A percentile compares a stretch with the other conserved stretches of the same genome.
These are phyloP conservation scores for Sporothrix brasiliensis DNA, from an alignment of 2,329 filamentous ascomycete species.

Conservation along the genomic window DNA sequence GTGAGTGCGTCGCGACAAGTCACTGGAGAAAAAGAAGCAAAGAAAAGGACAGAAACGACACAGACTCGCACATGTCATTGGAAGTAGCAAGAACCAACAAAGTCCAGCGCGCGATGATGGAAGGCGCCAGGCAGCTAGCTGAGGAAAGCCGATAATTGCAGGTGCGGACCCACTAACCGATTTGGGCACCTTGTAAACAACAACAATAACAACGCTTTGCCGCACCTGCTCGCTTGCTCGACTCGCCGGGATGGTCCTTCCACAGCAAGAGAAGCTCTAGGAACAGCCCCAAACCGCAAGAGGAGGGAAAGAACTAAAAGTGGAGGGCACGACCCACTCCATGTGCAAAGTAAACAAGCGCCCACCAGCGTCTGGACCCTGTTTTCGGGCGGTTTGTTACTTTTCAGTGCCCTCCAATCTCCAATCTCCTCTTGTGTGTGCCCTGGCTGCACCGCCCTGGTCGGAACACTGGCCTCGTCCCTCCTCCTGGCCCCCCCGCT, in stretches of 20 bases:
- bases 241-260: conserved; percentile 9
- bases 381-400: conserved; percentile 20
- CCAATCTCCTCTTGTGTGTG: not conserved
- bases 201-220: conserved; percentile 19
- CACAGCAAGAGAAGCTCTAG: conserved; percentile 10
- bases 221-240: not conserved
- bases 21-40: not conserved
- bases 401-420: not conserved
- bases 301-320: not conserved
- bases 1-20: not conserved
- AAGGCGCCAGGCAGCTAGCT: conserved; percentile 30
- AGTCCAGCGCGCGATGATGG: not conserved
- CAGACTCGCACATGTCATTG: conserved; percentile 13
- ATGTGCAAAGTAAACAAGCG: conserved; percentile 26
- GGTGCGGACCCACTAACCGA: conserved; percentile 27
- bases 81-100: too few species aligned
- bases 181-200: conserved; percentile 38
- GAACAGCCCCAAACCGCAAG: not conserved
- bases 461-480: too few species aligned
- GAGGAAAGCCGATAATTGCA: conserved; percentile 27
- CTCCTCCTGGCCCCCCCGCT: too few species aligned
- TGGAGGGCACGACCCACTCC: conserved; percentile 24
- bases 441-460: conserved; percentile 16
- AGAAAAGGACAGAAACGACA: not conserved
- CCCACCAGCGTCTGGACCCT: conserved; percentile 12